Evolutionary conservation across 192 early-diverging fungal species (phyloP).

Genomic region (Powellomyces hirtus): DNA sequence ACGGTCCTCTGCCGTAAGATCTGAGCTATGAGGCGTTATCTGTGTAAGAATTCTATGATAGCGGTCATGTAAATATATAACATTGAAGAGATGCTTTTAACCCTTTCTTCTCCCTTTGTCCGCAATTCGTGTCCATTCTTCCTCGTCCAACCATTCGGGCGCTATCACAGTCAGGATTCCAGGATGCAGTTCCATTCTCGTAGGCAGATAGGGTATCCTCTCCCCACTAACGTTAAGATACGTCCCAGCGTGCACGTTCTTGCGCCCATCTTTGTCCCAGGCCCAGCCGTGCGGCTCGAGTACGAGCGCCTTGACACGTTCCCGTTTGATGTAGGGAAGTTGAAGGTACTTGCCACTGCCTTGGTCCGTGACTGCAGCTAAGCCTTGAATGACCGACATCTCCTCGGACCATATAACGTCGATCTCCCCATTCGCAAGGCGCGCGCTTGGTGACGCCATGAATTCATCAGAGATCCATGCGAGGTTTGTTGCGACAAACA

Average conservation of each 20-base stretch:
- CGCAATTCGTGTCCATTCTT: slow-evolving; percentile 9
- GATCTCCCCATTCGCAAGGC: slow-evolving; percentile 53
- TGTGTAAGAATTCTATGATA: too few species aligned
- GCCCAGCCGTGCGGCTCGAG: slow-evolving; percentile 49
- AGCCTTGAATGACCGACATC: slow-evolving; percentile 38
- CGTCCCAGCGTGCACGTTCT: background rate
- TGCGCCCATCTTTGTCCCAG: background rate
- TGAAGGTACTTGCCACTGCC: slow-evolving; percentile 45
- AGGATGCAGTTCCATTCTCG: slow-evolving; percentile 38
- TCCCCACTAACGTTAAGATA: slow-evolving; percentile 45
- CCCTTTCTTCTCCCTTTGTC: too few species aligned
- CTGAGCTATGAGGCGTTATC: too few species aligned
- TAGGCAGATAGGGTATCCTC: slow-evolving; percentile 15
- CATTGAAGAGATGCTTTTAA: too few species aligned
- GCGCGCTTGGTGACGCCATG: slow-evolving; percentile 45
- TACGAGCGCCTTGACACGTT: slow-evolving; percentile 54
- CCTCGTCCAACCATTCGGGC: slow-evolving; percentile 33
- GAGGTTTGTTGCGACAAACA: slow-evolving; percentile 57
- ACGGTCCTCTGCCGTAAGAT: too few species aligned
- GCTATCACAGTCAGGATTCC: slow-evolving; percentile 25
- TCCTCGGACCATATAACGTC: slow-evolving; percentile 49
- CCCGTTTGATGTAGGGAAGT: slow-evolving; percentile 37
- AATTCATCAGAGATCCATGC: slow-evolving; percentile 59
- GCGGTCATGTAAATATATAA: too few species aligned
- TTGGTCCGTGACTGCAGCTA: slow-evolving; percentile 44